These are phyloP conservation scores for Grosmannia serpens DNA, from an alignment of 2,329 filamentous ascomycete species.

Conservation along the genomic window DNA sequence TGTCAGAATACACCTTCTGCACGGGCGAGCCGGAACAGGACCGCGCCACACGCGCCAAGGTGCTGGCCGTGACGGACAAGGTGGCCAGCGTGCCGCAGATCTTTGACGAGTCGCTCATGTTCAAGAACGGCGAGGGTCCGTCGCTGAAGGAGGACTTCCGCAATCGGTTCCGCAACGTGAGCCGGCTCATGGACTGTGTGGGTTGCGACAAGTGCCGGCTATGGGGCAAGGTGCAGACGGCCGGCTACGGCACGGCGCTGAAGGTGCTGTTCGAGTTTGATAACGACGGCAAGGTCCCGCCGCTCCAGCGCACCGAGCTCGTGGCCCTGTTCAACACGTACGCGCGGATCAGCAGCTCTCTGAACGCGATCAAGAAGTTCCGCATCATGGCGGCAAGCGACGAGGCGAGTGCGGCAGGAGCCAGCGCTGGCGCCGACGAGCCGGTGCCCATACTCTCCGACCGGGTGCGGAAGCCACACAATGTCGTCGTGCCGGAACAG, in stretches of 20 bases:
- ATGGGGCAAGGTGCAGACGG: constrained; percentile 95
- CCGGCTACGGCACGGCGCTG: constrained; percentile 85
- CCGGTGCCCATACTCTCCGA: constrained; percentile 21
- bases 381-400: constrained; percentile 36
- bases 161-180: constrained; percentile 93
- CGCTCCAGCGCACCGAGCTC: constrained; percentile 77
- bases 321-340: constrained; percentile 94
- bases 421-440: constrained; percentile 14
- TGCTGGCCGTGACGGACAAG: constrained; percentile 61
- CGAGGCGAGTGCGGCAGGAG: constrained; percentile 16
- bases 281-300: constrained; percentile 47
- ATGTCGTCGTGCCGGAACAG: constrained; percentile 21
- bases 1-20: constrained; percentile 79
- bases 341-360: constrained; percentile 70
- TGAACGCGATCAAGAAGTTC: constrained; percentile 67
- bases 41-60: constrained; percentile 64
- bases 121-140: constrained; percentile 63
- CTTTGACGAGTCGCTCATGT: constrained; percentile 94
- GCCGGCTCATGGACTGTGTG: constrained; percentile 94
- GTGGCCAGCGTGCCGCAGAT: constrained; percentile 65
- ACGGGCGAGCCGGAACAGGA: constrained; percentile 76
- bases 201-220: constrained; percentile 97
- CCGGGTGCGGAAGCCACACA: constrained; percentile 31
- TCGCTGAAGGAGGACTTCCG: constrained; percentile 94
- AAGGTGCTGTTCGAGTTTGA: constrained; percentile 96